Conservation (phyloP, 768 basidiomycete genomes). For the Pulveroboletus sp. region DNA sequence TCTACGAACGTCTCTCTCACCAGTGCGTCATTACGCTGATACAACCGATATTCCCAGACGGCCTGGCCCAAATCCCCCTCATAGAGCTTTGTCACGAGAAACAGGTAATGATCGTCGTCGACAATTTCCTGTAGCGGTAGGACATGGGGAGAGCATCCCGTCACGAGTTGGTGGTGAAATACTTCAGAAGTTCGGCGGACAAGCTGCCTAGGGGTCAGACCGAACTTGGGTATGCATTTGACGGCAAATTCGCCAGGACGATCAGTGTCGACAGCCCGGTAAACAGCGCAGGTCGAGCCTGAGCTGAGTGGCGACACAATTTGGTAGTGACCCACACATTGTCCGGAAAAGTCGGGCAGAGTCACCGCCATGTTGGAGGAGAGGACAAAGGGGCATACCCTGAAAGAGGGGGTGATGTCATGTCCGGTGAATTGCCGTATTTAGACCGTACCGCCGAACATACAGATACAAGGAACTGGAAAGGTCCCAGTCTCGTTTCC, state of each 20-base stretch:
- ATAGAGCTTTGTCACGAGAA: conserved; percentile 62
- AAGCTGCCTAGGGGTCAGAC: conserved; percentile 51
- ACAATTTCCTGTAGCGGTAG: conserved; percentile 66
- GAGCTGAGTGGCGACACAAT: conserved; percentile 64
- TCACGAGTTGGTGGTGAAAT: conserved; percentile 48
- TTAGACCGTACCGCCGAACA: too few species aligned
- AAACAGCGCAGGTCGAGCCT: conserved; percentile 78
- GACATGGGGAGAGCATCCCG: conserved; percentile 55
- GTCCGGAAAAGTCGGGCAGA: conserved; percentile 51
- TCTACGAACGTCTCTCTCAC: conserved; percentile 73
- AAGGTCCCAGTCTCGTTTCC: too few species aligned
- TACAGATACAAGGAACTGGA: too few species aligned
- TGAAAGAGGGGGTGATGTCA: too few species aligned
- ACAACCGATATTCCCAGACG: conserved; percentile 58
- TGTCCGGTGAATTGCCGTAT: too few species aligned
- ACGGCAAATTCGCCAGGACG: conserved; percentile 55
- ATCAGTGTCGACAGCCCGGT: conserved; percentile 59
- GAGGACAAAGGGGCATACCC: too few species aligned
- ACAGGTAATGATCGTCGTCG: conserved; percentile 59
- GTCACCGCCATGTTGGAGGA: not conserved
- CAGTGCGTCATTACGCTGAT: conserved; percentile 55
- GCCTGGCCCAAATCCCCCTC: conserved; percentile 67
- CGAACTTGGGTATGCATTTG: conserved; percentile 69
- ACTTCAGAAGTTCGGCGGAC: conserved; percentile 71
- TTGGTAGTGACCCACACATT: conserved; percentile 54